phyloP scores from a whole-genome alignment of 2,329 filamentous ascomycete species.

The Botrytis sinoallii region DNA sequence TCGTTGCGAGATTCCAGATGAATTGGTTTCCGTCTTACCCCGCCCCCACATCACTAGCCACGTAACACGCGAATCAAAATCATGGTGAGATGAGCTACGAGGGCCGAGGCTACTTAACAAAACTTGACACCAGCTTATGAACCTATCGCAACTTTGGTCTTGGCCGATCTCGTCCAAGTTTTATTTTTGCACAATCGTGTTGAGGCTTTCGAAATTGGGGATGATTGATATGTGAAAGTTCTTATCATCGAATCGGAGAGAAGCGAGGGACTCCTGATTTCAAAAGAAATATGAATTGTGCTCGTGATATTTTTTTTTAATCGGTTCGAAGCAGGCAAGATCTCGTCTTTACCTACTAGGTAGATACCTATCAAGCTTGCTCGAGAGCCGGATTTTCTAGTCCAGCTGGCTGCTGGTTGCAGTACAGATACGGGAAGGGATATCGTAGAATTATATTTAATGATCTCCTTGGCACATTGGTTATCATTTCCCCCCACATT shows the following conservation, averaged over 20 bases:
- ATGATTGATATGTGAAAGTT: neutral
- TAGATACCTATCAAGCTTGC: neutral
- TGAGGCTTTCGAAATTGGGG: neutral
- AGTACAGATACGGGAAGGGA: neutral
- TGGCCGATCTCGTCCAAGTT: neutral
- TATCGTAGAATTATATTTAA: too few species aligned
- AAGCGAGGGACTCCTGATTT: neutral
- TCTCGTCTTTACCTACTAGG: neutral
- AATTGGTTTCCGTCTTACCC: neutral
- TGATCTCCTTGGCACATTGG: neutral
- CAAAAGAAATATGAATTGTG: neutral
- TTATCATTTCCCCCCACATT: neutral
- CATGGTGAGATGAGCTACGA: neutral
- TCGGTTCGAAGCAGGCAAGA: neutral
- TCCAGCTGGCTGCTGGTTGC: neutral
- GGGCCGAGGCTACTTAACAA: neutral
- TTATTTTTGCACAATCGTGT: neutral
- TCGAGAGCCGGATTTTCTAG: neutral
- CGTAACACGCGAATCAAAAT: neutral
- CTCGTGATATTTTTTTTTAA: neutral
- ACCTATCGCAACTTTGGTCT: neutral
- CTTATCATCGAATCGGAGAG: neutral
- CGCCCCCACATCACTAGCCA: neutral
- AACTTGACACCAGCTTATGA: neutral
- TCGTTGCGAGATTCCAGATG: neutral